Base-by-base conservation (phyloP, 306 rosid species). In the Abrus precatorius region DNA sequence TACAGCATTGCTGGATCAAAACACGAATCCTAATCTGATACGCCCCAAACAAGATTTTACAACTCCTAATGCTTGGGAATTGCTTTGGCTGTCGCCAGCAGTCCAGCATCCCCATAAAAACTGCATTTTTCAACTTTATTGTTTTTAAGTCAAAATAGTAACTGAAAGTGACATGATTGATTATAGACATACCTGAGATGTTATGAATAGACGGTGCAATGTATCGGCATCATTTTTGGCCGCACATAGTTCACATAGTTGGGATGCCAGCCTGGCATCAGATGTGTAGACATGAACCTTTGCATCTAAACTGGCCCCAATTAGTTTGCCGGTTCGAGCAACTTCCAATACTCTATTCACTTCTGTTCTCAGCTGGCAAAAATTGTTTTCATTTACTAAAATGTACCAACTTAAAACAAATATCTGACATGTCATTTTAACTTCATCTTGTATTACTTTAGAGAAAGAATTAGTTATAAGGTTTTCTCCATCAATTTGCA, bases 251-350 rank as follows among this genome's bases (percentile, higher is more conserved):
- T 91, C 90, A 50, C 73, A 72, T 72, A 95, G 83, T 57, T 85
- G 89, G 27, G 98, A 89, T 79, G 92, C 93, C 61, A 95, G 72
- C 54, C 47, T 60, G 63, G 82, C 85, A 85, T 87, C 94, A 1
- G 89, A 79, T 32, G 94, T 75, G 61, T 90, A 82, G 40, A 95
- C 84, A 77, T 88, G 88, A 78, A 95, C 93, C 87, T 92, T 95
- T 30, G 99, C 99, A 7, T 95, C 99, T 85, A 95, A 90, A 84
- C 97, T 93, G 69, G 99, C 89, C 68, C 99, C 99, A 73, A 93
- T 86, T 79, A 93, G 57, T 86, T 95, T 93, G 27, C 76, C 93
- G 1, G 87, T 69, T 80, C 99, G 90, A 74, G 99, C 99, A 68
- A 85, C 75, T 85, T 95, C 99, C 80, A 95, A 81, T 66, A 95